Evolutionary conservation across 1,139 yeast genomes (phyloP), one percentile per base, ranked within the genome.

Genomic region (Candida albicans): DNA sequence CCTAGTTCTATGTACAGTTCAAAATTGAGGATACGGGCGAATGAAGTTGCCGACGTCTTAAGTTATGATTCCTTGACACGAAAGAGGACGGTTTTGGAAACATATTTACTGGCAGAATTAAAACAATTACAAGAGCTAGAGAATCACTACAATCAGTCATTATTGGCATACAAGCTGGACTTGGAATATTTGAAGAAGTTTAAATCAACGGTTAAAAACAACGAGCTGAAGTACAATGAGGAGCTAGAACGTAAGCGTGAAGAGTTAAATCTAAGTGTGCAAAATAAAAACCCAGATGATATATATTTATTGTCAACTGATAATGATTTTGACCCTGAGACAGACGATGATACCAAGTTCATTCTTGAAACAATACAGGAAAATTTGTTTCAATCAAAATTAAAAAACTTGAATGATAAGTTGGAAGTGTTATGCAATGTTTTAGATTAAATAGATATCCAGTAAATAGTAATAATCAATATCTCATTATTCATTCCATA

Each of bases 21-120:
- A 13, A 37, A 40, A 15, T 50, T 49, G 26, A 57, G 51, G 13
- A 58, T 56, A 12, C 51, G 56, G 26, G 35, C 45, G 8, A 52
- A 49, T 35, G 57, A 52, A 28, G 57, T 58, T n/a, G 51, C 56
- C 7, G 67, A 65, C 35, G 58, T 68, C 1, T 56, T 73, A 33
- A 64, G 59, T 48, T 59, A 58, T 36, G 77, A 73, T 48, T 60
- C 54, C 22, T 56, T 70, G 15, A 47, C 50, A 8, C 55, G 67
- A 33, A 54, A 68, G 10, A 69, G 65, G 45, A 57, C 59, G 14
- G 58, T 60, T 35, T 52, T 70, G 39, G 76, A 72, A 48, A 67
- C 75, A 0, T 67, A 67, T 49, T 54, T 72, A 12, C 69, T 62
- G 68, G 77, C 77, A 0, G 77, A 72, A 46, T 42, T 65, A 31